Evolutionary conservation across 441 rosid genomes (phyloP), one percentile per base, ranked within the genome.

Genomic region (Adansonia gregorii): DNA sequence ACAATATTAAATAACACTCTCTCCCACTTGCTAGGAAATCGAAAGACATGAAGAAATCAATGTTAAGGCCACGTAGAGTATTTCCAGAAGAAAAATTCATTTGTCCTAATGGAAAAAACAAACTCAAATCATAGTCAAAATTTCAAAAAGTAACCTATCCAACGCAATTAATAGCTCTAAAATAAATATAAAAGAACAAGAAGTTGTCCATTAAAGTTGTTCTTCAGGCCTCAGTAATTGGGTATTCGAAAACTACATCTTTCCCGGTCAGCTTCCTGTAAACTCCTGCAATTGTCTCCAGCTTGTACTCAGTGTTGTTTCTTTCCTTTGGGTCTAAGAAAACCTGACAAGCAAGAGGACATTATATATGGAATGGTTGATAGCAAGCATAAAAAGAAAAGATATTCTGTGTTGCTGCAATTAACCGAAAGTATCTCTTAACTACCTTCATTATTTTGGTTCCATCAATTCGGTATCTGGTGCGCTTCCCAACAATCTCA

Each of bases 191-290:
- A 8, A 59, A 22, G 54, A 61, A 14, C n/a, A 60, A 10, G 35
- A 63, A 43, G 67, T 41, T 41, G 46, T 45, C 11, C 59, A 48
- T 61, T 27, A 39, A 72, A 56, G 49, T 52, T 46, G 1, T 17
- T 78, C 59, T 78, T 88, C 80, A 89, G 59, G 90, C 88, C 58
- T 90, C 93, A 0, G 85, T 70, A 1, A 84, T 46, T 0, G 97
- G 97, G 79, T 84, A 94, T 56, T 92, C 97, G 76, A 94, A 92
- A 39, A 89, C 93, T 1, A 94, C 93, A 74, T 94, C 95, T 60
- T 84, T 94, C 41, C 95, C 97, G 0, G 94, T 86, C 73, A 94
- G 94, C 89, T 94, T 94, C 66, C 95, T 83, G 93, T 92, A 92
- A 61, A 90, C 93, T 56, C 89, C 91, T 1, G 89, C 61, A 80